Conservation (phyloP, 306 rosid species). For the Quercus ilex region DNA sequence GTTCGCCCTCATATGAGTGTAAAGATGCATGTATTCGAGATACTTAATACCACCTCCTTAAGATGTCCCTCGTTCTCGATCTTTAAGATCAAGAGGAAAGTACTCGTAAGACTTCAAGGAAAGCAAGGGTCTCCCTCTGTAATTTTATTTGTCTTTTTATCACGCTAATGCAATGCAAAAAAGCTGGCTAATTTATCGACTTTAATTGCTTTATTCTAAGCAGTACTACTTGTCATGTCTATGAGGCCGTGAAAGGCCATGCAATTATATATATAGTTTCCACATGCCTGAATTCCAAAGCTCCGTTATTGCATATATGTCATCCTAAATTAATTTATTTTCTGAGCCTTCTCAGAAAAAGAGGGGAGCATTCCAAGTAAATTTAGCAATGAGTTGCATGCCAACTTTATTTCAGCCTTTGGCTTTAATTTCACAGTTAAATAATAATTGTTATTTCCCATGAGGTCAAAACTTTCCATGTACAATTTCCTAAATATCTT, state of each 20-base stretch:
- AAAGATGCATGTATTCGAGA: accelerated
- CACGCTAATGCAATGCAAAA: neutral
- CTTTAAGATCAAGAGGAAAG: neutral
- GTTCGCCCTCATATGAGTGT: accelerated
- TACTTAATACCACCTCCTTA: too few relatives aligned
- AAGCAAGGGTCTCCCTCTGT: neutral
- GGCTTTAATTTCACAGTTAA: neutral
- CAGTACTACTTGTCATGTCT: too few relatives aligned
- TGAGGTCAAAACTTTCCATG: too few relatives aligned
- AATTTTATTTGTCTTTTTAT: neutral
- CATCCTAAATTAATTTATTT: too few relatives aligned
- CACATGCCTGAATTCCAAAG: too few relatives aligned
- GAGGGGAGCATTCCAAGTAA: too few relatives aligned
- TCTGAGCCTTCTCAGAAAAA: too few relatives aligned
- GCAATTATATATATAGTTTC: too few relatives aligned
- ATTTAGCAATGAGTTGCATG: too few relatives aligned
- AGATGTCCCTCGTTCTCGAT: neutral
- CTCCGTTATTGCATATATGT: too few relatives aligned
- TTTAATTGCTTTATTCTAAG: neutral
- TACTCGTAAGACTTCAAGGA: neutral
- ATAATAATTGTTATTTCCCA: neutral
- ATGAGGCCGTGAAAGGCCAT: too few relatives aligned
- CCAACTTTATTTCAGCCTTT: neutral
- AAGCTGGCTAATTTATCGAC: neutral
- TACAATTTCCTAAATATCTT: too few relatives aligned